phyloP scores from a whole-genome alignment of 2,329 filamentous ascomycete species.

The Sarocladiaceae sp. region DNA sequence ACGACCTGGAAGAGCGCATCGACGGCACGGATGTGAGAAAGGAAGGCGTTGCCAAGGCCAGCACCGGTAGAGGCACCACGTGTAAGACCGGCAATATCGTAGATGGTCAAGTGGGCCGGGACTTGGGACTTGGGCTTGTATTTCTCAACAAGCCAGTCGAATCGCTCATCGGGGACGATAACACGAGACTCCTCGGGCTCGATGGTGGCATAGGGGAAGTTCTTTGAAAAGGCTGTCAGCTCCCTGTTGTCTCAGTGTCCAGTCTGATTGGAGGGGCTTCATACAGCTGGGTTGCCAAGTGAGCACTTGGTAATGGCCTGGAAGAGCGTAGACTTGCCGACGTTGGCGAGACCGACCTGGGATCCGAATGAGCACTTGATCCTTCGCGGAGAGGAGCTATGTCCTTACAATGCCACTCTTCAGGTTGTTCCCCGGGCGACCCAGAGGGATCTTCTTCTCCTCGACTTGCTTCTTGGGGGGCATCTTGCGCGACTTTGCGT shows the following conservation, averaged over 20 bases:
- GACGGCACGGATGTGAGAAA: conserved; percentile 97
- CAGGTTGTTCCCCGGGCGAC: conserved; percentile 93
- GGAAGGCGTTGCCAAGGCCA: conserved; percentile 94
- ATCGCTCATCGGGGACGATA: conserved; percentile 92
- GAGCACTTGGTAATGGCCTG: conserved; percentile 98
- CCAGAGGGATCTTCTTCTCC: conserved; percentile 95
- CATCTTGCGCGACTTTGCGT: conserved; percentile 73
- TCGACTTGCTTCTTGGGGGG: conserved; percentile 88
- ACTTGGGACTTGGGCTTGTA: conserved; percentile 97
- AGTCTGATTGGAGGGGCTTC: conserved; percentile 34
- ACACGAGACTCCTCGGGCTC: conserved; percentile 98
- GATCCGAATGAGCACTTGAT: conserved; percentile 13
- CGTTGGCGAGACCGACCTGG: conserved; percentile 96
- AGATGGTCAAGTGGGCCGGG: conserved; percentile 96
- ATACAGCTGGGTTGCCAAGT: conserved; percentile 92
- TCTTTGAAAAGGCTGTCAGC: conserved; percentile 52
- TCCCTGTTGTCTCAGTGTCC: conserved; percentile 30
- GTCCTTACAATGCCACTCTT: conserved; percentile 94
- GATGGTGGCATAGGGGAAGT: conserved; percentile 99
- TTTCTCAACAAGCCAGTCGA: conserved; percentile 91
- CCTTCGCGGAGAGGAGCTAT: conserved; percentile 10
- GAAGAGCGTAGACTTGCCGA: conserved; percentile 98
- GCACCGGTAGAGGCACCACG: conserved; percentile 95
- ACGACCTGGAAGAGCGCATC: conserved; percentile 98
- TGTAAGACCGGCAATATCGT: conserved; percentile 96